Evolutionary conservation across 2,329 filamentous ascomycete species (phyloP).

Genomic region (Claviceps pazoutovae): DNA sequence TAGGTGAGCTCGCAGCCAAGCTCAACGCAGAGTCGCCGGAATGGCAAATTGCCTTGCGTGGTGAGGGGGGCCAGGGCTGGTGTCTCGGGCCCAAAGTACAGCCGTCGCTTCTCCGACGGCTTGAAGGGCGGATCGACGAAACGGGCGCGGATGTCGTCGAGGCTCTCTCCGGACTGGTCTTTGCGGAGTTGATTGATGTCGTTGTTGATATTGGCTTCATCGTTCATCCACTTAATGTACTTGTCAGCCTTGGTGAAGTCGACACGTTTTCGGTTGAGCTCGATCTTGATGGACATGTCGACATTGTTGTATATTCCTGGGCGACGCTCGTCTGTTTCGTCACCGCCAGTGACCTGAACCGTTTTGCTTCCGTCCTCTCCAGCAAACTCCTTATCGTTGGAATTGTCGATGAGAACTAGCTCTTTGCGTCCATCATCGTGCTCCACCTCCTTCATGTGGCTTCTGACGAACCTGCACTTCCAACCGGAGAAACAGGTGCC

Average conservation of each 20-base stretch:
- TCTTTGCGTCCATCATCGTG: slow-evolving; percentile 72
- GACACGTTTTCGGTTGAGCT: slow-evolving; percentile 58
- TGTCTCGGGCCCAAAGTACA: slow-evolving; percentile 92
- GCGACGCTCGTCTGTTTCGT: slow-evolving; percentile 30
- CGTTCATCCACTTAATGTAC: slow-evolving; percentile 66
- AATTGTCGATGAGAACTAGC: slow-evolving; percentile 49
- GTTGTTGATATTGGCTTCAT: slow-evolving; percentile 33
- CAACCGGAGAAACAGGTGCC: slow-evolving; percentile 75
- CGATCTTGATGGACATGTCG: slow-evolving; percentile 53
- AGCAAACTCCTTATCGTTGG: slow-evolving; percentile 6
- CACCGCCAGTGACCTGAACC: slow-evolving; percentile 13
- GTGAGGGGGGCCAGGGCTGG: slow-evolving; percentile 89
- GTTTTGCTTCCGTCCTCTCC: slow-evolving; percentile 3
- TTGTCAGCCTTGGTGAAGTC: slow-evolving; percentile 59
- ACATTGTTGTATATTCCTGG: slow-evolving; percentile 66
- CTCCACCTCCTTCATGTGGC: slow-evolving; percentile 71
- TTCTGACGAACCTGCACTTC: slow-evolving; percentile 84
- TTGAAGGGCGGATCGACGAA: slow-evolving; percentile 79
- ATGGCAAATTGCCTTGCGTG: slow-evolving; percentile 92
- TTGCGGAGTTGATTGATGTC: slow-evolving; percentile 27
- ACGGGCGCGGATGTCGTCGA: slow-evolving; percentile 59
- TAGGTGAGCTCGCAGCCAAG: slow-evolving; percentile 88
- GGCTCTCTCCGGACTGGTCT: slow-evolving; percentile 28
- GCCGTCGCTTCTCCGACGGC: slow-evolving; percentile 80
- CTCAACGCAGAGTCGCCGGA: slow-evolving; percentile 77